A percentile compares a stretch with the other conserved stretches of the same genome.
These are phyloP conservation scores for Amanita pallidorosea DNA, from an alignment of 768 basidiomycete genomes.

Conservation along the genomic window DNA sequence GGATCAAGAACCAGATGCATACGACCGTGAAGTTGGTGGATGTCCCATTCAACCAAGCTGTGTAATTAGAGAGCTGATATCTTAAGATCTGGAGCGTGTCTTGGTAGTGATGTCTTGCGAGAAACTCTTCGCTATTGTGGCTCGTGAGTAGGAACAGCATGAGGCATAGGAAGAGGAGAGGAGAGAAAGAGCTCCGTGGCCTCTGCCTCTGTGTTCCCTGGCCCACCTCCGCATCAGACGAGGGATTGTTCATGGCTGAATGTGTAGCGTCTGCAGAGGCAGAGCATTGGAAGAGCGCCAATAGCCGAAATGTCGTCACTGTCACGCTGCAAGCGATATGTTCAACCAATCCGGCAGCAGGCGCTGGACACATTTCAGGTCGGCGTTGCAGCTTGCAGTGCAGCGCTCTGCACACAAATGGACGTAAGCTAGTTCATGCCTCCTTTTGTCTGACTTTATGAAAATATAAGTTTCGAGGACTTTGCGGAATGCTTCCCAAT, in stretches of 20 bases:
- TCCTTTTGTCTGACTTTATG: not conserved
- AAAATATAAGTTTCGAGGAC: conserved; percentile 35
- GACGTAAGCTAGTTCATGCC: conserved; percentile 28
- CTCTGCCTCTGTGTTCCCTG: conserved; percentile 16
- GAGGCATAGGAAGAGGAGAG: conserved; percentile 64
- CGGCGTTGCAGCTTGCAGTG: conserved; percentile 44
- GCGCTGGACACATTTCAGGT: conserved; percentile 47
- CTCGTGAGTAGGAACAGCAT: conserved; percentile 75
- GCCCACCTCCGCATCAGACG: conserved; percentile 29
- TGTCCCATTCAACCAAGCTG: conserved; percentile 64
- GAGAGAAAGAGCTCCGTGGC: conserved; percentile 53
- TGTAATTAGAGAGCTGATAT: conserved; percentile 60
- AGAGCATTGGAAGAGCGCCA: conserved; percentile 1
- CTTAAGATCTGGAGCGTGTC: conserved; percentile 48
- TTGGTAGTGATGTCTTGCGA: conserved; percentile 54
- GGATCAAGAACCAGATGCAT: conserved; percentile 11
- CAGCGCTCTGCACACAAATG: conserved; percentile 48
- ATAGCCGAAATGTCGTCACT: not conserved
- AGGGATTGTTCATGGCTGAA: conserved; percentile 14
- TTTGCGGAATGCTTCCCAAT: conserved; percentile 57
- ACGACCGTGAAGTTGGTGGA: conserved; percentile 59
- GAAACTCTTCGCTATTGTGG: conserved; percentile 57
- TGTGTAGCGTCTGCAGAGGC: conserved; percentile 7
- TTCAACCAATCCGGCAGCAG: conserved; percentile 37
- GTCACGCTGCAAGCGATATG: conserved; percentile 14